phyloP scores from a whole-genome alignment of 2,329 filamentous ascomycete species.

The Penicillium olsonii region DNA sequence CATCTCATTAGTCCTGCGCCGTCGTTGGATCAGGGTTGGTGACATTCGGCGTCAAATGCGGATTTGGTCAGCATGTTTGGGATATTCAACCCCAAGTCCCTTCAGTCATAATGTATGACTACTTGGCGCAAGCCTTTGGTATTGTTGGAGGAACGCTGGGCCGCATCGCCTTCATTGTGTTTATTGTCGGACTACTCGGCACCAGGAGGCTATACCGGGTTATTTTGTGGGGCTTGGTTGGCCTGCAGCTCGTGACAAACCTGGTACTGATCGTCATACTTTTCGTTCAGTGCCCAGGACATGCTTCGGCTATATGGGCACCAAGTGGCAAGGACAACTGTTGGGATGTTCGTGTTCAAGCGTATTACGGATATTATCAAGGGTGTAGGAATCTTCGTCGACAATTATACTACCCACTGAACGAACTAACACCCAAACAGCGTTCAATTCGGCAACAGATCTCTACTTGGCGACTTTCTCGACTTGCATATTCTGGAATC shows the following conservation, averaged over 20 bases:
- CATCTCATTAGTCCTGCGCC: conserved; percentile 14
- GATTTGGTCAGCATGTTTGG: conserved; percentile 21
- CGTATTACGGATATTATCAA: conserved; percentile 32
- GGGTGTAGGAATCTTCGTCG: conserved; percentile 25
- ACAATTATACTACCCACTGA: no score
- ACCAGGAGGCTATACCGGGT: conserved; percentile 17
- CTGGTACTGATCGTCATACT: conserved; percentile 26
- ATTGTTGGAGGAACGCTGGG: conserved; percentile 23
- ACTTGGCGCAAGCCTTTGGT: conserved; percentile 26
- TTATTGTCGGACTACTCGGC: conserved; percentile 23
- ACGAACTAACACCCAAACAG: no score
- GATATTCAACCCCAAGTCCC: conserved; percentile 10
- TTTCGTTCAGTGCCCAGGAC: conserved; percentile 27
- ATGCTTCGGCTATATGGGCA: conserved; percentile 25
- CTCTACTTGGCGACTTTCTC: conserved; percentile 34
- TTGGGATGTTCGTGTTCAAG: conserved; percentile 23
- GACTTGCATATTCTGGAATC: conserved; percentile 34
- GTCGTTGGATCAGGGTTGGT: conserved; percentile 25
- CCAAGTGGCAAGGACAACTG: conserved; percentile 19
- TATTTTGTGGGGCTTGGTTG: conserved; percentile 21
- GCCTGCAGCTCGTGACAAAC: conserved; percentile 26
- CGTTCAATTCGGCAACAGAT: conserved; percentile 31
- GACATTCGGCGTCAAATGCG: conserved; percentile 20
- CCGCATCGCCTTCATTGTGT: conserved; percentile 27
- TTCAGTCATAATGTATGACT: conserved; percentile 27